Conservation (phyloP, 2,329 filamentous ascomycete species). For the Coleophoma crateriformis region DNA sequence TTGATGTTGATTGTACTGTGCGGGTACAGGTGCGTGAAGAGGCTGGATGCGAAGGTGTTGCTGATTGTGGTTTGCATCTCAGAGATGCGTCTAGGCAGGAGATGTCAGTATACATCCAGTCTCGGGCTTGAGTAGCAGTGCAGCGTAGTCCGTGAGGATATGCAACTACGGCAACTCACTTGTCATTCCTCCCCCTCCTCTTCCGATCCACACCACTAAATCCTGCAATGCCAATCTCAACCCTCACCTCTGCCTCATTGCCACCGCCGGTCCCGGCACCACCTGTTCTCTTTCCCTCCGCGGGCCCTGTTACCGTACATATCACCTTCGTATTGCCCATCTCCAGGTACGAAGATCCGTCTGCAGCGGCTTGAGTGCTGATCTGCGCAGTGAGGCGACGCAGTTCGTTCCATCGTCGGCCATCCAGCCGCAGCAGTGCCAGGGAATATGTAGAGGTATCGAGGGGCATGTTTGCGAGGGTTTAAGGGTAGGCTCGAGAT, state of each 20-base stretch:
- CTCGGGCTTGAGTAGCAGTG: too few species aligned
- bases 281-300: slow-evolving; percentile 55
- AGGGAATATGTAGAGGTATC: slow-evolving; percentile 90
- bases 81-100: slow-evolving; percentile 58
- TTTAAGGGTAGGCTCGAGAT: background rate
- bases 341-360: slow-evolving; percentile 89
- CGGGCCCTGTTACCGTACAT: slow-evolving; percentile 83
- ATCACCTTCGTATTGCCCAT: slow-evolving; percentile 98
- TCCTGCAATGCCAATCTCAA: slow-evolving; percentile 79
- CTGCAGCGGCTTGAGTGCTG: slow-evolving; percentile 84
- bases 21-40: slow-evolving; percentile 86
- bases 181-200: slow-evolving; percentile 68
- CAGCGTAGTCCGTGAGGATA: background rate
- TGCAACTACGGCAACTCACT: slow-evolving; percentile 46
- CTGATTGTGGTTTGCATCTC: slow-evolving; percentile 78
- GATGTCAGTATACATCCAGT: background rate
- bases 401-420: slow-evolving; percentile 94
- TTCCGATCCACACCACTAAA: slow-evolving; percentile 86
- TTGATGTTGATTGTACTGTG: slow-evolving; percentile 79
- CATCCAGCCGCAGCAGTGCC: slow-evolving; percentile 76
- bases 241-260: slow-evolving; percentile 63
- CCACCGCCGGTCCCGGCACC: slow-evolving; percentile 28
- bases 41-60: slow-evolving; percentile 67
- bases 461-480: slow-evolving; percentile 66
- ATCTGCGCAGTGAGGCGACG: slow-evolving; percentile 85